These are phyloP conservation scores for Suillus bovinus DNA, from an alignment of 768 basidiomycete species.

Conservation along the genomic window DNA sequence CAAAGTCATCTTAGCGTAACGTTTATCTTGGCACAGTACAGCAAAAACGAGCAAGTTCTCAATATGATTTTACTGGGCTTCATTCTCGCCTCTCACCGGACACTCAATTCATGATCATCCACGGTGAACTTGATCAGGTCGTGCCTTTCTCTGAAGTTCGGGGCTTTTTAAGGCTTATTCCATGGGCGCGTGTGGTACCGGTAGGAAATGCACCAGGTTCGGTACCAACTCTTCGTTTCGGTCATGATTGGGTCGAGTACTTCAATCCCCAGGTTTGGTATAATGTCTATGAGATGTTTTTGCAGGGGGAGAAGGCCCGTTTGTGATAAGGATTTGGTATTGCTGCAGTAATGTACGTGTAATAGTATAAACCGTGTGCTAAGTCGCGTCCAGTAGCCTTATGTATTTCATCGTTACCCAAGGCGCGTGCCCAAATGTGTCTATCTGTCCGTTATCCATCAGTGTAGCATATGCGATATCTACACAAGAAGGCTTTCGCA, in stretches of 20 bases:
- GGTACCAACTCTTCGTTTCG: slow-evolving; percentile 39
- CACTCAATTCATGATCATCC: slow-evolving; percentile 40
- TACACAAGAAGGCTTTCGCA: slow-evolving; percentile 18
- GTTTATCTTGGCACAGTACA: slow-evolving; percentile 9
- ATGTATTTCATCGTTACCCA: slow-evolving; percentile 50
- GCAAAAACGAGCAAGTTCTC: neutral
- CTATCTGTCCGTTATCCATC: slow-evolving; percentile 11
- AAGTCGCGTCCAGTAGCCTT: slow-evolving; percentile 37
- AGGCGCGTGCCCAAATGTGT: slow-evolving; percentile 20
- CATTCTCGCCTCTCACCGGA: slow-evolving; percentile 33
- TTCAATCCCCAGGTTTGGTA: slow-evolving; percentile 43
- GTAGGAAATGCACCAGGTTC: slow-evolving; percentile 32
- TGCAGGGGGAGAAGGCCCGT: slow-evolving; percentile 17
- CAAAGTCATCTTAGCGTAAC: neutral
- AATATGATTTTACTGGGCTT: slow-evolving; percentile 32
- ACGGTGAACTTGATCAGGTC: slow-evolving; percentile 40
- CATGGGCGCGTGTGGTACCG: slow-evolving; percentile 37
- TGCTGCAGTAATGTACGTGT: neutral
- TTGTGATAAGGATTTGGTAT: slow-evolving; percentile 3
- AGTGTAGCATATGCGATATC: slow-evolving; percentile 26
- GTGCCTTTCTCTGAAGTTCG: slow-evolving; percentile 39
- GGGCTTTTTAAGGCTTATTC: slow-evolving; percentile 37
- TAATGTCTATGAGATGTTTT: slow-evolving; percentile 39
- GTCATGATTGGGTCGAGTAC: slow-evolving; percentile 49
- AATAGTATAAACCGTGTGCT: neutral